These are phyloP conservation scores for Ceratocystis colombiana DNA, from an alignment of 2,329 filamentous ascomycete species.

Conservation along the genomic window DNA sequence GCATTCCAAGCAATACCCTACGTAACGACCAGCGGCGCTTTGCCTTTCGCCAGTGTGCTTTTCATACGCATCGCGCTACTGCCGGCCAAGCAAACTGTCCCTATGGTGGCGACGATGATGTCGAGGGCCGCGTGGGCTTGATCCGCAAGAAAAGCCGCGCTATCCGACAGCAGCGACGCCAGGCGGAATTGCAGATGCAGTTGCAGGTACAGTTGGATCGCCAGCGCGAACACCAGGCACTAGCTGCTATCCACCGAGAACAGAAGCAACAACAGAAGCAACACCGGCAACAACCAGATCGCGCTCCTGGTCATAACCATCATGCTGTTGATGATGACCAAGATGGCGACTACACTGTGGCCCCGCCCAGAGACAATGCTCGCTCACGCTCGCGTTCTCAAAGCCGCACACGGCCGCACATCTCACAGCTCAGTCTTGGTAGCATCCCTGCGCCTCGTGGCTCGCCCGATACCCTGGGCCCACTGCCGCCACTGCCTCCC, in stretches of 20 bases:
- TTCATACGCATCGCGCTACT: slow-evolving; percentile 47
- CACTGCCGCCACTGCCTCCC: slow-evolving; percentile 11
- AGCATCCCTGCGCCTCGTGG: slow-evolving; percentile 17
- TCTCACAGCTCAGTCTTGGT: slow-evolving; percentile 13
- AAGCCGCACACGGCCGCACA: slow-evolving; percentile 5
- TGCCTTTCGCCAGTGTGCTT: slow-evolving; percentile 52
- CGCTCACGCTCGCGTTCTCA: slow-evolving; percentile 12
- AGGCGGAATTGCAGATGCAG: slow-evolving; percentile 16
- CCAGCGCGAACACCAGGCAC: slow-evolving; percentile 14
- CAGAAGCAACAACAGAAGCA: background rate
- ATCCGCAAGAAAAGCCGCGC: slow-evolving; percentile 22
- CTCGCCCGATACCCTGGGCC: slow-evolving; percentile 1
- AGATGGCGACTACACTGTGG: background rate
- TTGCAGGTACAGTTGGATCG: slow-evolving; percentile 17
- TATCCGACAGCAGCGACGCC: slow-evolving; percentile 17
- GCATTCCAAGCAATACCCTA: slow-evolving; percentile 46
- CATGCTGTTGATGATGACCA: background rate
- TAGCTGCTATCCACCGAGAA: background rate
- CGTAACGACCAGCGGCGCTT: slow-evolving; percentile 48
- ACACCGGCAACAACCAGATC: background rate
- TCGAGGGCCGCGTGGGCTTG: slow-evolving; percentile 19
- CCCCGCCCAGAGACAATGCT: background rate
- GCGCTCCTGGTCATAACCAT: background rate
- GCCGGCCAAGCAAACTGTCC: slow-evolving; percentile 48
- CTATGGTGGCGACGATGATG: slow-evolving; percentile 31